Evolutionary conservation across 148 eudicot species (phyloP), one percentile per base, ranked within the genome.

Genomic region (Vaccinium myrtillus): DNA sequence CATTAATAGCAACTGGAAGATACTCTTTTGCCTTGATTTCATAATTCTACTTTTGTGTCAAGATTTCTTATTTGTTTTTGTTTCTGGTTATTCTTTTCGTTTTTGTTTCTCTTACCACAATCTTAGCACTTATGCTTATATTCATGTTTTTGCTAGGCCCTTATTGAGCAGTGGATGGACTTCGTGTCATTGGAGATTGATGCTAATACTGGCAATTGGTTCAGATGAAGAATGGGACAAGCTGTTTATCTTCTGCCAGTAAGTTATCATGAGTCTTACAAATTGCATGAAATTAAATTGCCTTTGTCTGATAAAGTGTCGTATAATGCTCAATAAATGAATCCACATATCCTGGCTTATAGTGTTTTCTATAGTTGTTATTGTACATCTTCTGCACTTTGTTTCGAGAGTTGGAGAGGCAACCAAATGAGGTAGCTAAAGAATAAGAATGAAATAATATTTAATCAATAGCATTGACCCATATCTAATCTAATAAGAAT

Each of bases 131-230:
- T 21, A 12, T 19, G 30, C 56, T 23, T 55, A 8, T 83, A 48
- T 5, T 58, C 13, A 23, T 74, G 36, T n/a, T 48, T 74, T 94
- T n/a, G n/a, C n/a, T n/a, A n/a, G n/a, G n/a, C n/a, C n/a, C n/a
- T n/a, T n/a, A n/a, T n/a, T n/a, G n/a, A n/a, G n/a, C n/a, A 91
- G 50, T 91, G 95, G 95, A 91, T 89, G 85, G 95, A 93, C 84
- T 93, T 91, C 86, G 82, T 94, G 7, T 77, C 95, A 81, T 46
- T 87, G 77, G 95, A 91, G 89, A 85, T 91, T 73, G 94, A 93
- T 88, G 78, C 86, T 61, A 86, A 85, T 74, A 82, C 90, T 51
- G 21, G 50, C 27, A 80, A 77, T 0, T 93, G 95, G 95, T 49
- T 86, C 23, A n/a, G 46, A 48, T 92, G 91, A 63, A 84, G 92